phyloP scores from a whole-genome alignment of 2,329 filamentous ascomycete genomes.

The Ustulina deusta region DNA sequence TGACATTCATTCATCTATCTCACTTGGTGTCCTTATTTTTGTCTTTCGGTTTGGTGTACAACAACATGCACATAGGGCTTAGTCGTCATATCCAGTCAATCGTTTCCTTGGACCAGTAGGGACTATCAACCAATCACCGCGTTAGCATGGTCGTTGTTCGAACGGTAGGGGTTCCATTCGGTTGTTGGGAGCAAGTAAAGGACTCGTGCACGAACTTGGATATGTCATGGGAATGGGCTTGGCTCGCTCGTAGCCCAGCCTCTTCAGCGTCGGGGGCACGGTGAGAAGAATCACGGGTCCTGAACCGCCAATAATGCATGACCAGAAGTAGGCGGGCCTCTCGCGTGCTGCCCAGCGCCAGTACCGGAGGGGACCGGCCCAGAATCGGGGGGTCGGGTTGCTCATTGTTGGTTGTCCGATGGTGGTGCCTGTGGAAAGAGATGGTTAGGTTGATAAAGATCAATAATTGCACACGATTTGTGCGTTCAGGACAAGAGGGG shows the following conservation, averaged over 20 bases:
- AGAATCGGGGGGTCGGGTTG: conserved; percentile 78
- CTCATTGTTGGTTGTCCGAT: conserved; percentile 63
- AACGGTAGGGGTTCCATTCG: not conserved
- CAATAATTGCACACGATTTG: not conserved
- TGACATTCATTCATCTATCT: not conserved
- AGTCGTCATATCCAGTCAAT: conserved; percentile 71
- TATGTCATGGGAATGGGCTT: conserved; percentile 87
- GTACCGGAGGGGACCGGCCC: conserved; percentile 84
- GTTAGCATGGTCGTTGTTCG: conserved; percentile 39
- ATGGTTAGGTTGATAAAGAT: not conserved
- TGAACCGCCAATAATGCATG: conserved; percentile 76
- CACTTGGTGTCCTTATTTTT: not conserved
- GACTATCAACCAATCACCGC: conserved; percentile 55
- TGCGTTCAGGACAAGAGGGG: not conserved
- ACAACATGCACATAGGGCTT: conserved; percentile 37
- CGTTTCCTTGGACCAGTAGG: conserved; percentile 70
- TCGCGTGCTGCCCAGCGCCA: conserved; percentile 88
- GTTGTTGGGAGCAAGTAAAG: too few species aligned
- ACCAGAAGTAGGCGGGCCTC: conserved; percentile 93
- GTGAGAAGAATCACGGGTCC: conserved; percentile 78
- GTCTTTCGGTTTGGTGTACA: not conserved
- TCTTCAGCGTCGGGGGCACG: conserved; percentile 78
- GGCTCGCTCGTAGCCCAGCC: conserved; percentile 79
- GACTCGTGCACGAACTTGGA: conserved; percentile 74
- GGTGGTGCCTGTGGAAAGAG: conserved; percentile 13